Conservation (phyloP, 2,329 filamentous ascomycete genomes). For the Cytospora piceicola region DNA sequence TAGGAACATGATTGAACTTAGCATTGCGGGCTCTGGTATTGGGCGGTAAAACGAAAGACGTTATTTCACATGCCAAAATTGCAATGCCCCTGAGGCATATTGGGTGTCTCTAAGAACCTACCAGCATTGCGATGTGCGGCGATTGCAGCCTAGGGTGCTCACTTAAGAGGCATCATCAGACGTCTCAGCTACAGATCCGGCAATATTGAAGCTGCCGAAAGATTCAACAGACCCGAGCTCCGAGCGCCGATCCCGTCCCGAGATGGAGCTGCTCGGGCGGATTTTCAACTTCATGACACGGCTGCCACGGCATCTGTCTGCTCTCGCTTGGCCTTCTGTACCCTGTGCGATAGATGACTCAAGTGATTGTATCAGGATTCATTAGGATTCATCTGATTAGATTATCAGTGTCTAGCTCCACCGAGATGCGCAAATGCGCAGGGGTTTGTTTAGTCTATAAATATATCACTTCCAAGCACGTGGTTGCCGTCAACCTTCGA, state of each 20-base stretch:
- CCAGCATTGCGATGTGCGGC: neutral
- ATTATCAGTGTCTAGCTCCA: neutral
- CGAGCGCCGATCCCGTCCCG: neutral
- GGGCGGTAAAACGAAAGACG: neutral
- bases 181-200: neutral
- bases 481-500: neutral
- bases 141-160: neutral
- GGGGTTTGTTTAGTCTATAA: neutral
- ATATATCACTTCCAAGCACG: neutral
- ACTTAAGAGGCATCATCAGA: neutral
- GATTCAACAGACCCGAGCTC: neutral
- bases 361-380: neutral
- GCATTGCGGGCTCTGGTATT: constrained; percentile 11
- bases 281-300: neutral
- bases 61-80: neutral
- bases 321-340: too few species aligned
- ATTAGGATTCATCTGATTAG: neutral
- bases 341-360: neutral
- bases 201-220: neutral
- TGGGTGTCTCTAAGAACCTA: too few species aligned
- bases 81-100: neutral
- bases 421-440: constrained; percentile 5
- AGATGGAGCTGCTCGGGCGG: neutral
- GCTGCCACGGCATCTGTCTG: too few species aligned
- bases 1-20: neutral